These are phyloP conservation scores for Suillus tomentosus DNA, from an alignment of 768 basidiomycete genomes.

Conservation along the genomic window DNA sequence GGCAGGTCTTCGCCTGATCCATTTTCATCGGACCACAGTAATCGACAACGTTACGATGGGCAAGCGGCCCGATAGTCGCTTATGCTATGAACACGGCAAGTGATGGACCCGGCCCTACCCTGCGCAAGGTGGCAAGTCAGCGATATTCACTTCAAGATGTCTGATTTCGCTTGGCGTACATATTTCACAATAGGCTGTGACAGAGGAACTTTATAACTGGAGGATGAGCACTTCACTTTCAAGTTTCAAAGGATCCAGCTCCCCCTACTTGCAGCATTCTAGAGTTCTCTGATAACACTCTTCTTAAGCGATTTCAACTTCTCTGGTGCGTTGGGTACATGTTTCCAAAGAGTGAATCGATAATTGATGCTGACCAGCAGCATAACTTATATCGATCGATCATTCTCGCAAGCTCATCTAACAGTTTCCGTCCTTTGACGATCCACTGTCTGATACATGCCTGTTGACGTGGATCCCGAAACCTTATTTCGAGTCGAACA, in stretches of 20 bases:
- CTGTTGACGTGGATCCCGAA: not conserved
- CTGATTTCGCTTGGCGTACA: not conserved
- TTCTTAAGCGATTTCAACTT: not conserved
- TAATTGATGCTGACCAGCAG: not conserved
- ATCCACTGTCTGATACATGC: not conserved
- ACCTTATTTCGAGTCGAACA: not conserved
- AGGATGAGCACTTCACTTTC: not conserved
- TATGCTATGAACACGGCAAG: no score
- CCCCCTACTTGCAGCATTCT: not conserved
- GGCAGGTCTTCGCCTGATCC: not conserved
- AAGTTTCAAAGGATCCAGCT: not conserved
- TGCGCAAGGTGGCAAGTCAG: not conserved
- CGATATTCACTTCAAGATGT: not conserved
- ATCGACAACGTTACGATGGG: not conserved
- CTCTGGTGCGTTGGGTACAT: not conserved
- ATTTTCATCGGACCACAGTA: not conserved
- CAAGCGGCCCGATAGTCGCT: not conserved
- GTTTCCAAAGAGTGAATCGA: not conserved
- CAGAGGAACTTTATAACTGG: not conserved
- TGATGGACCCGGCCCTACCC: no score
- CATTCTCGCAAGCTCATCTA: not conserved
- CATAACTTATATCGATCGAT: not conserved
- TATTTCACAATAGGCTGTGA: not conserved
- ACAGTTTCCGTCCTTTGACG: not conserved
- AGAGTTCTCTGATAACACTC: not conserved